Base-by-base conservation (phyloP, 495 filamentous ascomycete genomes). In the Penicillium antarcticum region DNA sequence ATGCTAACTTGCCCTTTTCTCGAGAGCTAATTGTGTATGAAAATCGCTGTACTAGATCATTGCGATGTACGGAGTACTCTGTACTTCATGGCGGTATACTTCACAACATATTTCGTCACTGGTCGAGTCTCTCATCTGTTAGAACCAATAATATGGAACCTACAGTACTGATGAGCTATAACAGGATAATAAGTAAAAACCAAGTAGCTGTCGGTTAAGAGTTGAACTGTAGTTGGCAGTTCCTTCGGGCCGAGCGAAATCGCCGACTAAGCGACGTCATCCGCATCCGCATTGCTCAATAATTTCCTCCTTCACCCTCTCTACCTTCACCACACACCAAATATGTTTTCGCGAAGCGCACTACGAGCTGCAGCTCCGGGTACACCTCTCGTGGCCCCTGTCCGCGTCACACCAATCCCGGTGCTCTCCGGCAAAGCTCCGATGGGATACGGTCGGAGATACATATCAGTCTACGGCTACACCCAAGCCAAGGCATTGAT, bases 401-500 rank as follows among this genome's bases (percentile, higher is more conserved):
- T 55, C 50, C 31, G 55, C 36, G 29, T 31, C 46, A 38, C 45
- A 35, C 17, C 46, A 17, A 47, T 51, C 41, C 42, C 51, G 47
- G 43, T 54, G 44, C 41, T 61, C 13, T 16, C 65, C 42, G 35
- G 51, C 35, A 51, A 79, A 82, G 56, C 53, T 53, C 57, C 52
- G 48, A 56, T 42, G 32, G 38, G 36, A 9, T 9, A 29, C 23
- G 59, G 60, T 36, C 61, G 61, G 39, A 61, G 71, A 52, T 67
- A 59, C 55, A 79, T 87, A 49, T 87, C 87, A n/a, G 80, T 87
- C 17, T 97, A 96, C 66, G 95, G 95, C 54, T 97, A 97, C 73
- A 92, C 87, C n/a, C 94, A 97, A 72, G 86, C 95, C 49, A 95
- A 96, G 76, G 82, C 91, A 0, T 83, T 99, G 42, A 81, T 91